A percentile compares a stretch with the other conserved stretches of the same genome.
These are phyloP conservation scores for Talaromyces atroroseus DNA, from an alignment of 2,329 filamentous ascomycete genomes.

Conservation along the genomic window DNA sequence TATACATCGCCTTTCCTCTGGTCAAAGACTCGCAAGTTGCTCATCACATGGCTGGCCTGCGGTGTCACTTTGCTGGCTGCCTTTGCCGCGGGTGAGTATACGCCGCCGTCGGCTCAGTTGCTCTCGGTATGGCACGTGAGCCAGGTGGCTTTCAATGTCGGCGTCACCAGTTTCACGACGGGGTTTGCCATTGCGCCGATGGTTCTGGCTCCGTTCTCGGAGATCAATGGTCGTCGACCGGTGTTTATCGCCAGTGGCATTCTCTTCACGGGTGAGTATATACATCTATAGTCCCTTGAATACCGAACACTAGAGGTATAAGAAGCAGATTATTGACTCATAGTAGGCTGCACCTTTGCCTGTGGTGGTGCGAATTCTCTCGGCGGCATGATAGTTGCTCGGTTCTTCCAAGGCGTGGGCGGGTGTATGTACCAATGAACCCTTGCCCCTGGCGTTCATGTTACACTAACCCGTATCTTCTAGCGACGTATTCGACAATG, in stretches of 20 bases:
- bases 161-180: conserved; percentile 74
- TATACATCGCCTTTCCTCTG: conserved; percentile 70
- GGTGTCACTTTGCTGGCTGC: conserved; percentile 70
- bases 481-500: conserved; percentile 71
- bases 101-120: conserved; percentile 63
- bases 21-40: conserved; percentile 62
- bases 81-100: conserved; percentile 76
- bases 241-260: conserved; percentile 72
- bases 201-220: conserved; percentile 75
- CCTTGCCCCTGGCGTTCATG: conserved; percentile 13
- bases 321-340: conserved; percentile 10
- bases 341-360: conserved; percentile 57
- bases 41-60: conserved; percentile 69
- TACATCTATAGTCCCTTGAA: conserved; percentile 25
- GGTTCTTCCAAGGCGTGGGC: conserved; percentile 73
- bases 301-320: too few relatives aligned
- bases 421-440: conserved; percentile 50
- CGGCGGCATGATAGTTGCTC: conserved; percentile 66
- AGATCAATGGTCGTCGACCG: conserved; percentile 79
- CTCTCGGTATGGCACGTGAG: conserved; percentile 60
- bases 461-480: background rate
- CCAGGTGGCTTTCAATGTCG: conserved; percentile 60
- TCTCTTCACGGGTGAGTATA: conserved; percentile 55
- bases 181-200: conserved; percentile 83
- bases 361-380: conserved; percentile 67